phyloP scores from a whole-genome alignment of 306 rosid genomes.

The Gastrolobium bilobum region DNA sequence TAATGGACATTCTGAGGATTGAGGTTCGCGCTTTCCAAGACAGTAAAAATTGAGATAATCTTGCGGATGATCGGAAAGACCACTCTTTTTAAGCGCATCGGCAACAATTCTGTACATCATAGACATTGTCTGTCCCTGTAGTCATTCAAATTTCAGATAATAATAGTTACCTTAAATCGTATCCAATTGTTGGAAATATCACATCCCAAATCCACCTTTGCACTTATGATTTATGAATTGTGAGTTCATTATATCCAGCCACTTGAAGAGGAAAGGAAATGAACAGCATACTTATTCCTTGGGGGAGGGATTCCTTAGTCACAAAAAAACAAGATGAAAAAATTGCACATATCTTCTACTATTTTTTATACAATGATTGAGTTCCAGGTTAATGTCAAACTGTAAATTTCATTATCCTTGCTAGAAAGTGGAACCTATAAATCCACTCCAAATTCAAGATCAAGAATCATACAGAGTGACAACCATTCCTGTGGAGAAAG shows the following conservation, averaged over 20 bases:
- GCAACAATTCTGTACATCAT: slow-evolving; percentile 75
- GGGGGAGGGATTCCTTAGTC: not conserved
- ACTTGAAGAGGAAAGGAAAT: slow-evolving; percentile 2
- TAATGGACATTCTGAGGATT: slow-evolving; percentile 15
- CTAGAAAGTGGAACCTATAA: not conserved
- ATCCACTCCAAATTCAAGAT: not conserved
- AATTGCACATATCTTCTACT: not conserved
- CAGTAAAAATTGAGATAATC: slow-evolving; percentile 80
- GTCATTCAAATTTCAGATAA: slow-evolving; percentile 42
- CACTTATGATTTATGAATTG: not conserved
- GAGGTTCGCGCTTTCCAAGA: slow-evolving; percentile 71
- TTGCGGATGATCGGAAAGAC: slow-evolving; percentile 69
- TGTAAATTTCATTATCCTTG: not conserved
- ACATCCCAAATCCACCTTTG: slow-evolving; percentile 2
- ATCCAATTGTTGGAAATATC: not conserved
- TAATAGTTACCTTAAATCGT: not conserved
- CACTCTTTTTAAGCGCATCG: slow-evolving; percentile 63
- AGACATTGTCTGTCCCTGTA: slow-evolving; percentile 78
- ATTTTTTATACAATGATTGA: not conserved
- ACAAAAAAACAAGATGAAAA: slow-evolving; percentile 9
- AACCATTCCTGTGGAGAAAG: not conserved
- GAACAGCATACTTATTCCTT: not conserved
- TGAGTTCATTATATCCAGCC: slow-evolving; percentile 12
- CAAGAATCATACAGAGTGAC: not conserved
- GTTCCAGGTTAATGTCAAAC: not conserved